phyloP scores from a whole-genome alignment of 1,284 basidiomycete species.

The Cutaneotrichosporon daszewskae region DNA sequence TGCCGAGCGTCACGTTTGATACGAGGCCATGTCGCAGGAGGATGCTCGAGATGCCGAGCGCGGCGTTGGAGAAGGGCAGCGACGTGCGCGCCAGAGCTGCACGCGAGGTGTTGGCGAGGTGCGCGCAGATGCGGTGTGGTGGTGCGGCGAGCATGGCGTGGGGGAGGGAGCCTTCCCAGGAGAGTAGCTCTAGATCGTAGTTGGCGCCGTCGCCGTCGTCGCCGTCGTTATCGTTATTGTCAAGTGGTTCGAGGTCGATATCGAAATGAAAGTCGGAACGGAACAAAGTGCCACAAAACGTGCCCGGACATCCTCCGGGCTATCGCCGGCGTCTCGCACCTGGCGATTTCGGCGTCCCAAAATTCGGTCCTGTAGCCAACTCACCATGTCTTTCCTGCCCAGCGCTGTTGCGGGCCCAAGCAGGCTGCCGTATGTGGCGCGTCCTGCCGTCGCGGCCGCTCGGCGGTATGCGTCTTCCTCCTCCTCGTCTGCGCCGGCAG shows the following conservation, averaged over 20 bases:
- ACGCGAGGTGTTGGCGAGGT: conserved; percentile 42
- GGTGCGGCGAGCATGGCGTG: conserved; percentile 27
- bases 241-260: neutral
- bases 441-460: neutral
- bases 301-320: too few species aligned
- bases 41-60: conserved; percentile 41
- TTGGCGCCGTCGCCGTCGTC: too few species aligned
- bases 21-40: conserved; percentile 46
- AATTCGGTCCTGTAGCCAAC: neutral
- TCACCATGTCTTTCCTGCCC: conserved; percentile 9
- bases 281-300: conserved; percentile 26
- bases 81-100: conserved; percentile 40
- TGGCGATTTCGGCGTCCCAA: neutral
- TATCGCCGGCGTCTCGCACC: neutral
- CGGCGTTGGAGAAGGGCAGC: conserved; percentile 39
- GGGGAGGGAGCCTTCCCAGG: too few species aligned
- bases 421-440: conserved; percentile 12
- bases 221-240: too few species aligned
- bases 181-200: too few species aligned
- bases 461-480: neutral
- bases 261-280: neutral
- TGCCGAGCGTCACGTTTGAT: conserved; percentile 41
- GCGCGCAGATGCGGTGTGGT: conserved; percentile 43
- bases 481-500: neutral
- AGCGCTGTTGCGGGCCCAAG: conserved; percentile 25